These are phyloP conservation scores for Glebionis coronaria DNA, from an alignment of 129 eudicot species.

Conservation along the genomic window DNA sequence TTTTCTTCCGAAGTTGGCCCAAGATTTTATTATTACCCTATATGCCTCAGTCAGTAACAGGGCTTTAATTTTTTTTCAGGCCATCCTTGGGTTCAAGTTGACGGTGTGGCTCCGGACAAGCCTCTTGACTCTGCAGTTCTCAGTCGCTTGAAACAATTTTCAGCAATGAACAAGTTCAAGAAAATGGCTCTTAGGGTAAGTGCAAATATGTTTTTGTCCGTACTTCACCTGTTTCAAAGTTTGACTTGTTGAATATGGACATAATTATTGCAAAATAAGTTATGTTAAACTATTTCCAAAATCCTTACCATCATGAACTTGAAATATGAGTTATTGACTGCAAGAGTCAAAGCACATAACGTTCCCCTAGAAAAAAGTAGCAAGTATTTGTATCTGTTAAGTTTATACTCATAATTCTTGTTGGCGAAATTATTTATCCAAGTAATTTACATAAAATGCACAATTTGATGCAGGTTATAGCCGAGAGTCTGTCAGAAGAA, in stretches of 20 bases:
- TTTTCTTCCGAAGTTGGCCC: too few relatives aligned
- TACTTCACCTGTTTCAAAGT: not conserved
- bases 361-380: not conserved
- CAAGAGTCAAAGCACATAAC: slow-evolving; percentile 18
- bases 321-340: too few relatives aligned
- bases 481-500: slow-evolving; percentile 62
- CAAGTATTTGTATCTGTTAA: not conserved
- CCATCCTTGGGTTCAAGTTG: slow-evolving; percentile 77
- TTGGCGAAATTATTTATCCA: not conserved
- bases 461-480: slow-evolving; percentile 49
- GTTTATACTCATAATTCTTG: slow-evolving; percentile 1
- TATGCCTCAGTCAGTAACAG: not conserved
- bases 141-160: slow-evolving; percentile 63
- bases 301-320: not conserved
- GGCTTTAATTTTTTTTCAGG: slow-evolving; percentile 30
- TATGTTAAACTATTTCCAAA: not conserved
- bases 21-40: too few relatives aligned
- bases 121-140: slow-evolving; percentile 72
- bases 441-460: not conserved
- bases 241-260: not conserved
- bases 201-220: not conserved
- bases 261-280: not conserved
- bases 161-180: slow-evolving; percentile 75
- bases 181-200: slow-evolving; percentile 77
- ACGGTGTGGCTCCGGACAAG: slow-evolving; percentile 75